phyloP scores from a whole-genome alignment of 2,329 filamentous ascomycete species.

The Camillea tinctor region DNA sequence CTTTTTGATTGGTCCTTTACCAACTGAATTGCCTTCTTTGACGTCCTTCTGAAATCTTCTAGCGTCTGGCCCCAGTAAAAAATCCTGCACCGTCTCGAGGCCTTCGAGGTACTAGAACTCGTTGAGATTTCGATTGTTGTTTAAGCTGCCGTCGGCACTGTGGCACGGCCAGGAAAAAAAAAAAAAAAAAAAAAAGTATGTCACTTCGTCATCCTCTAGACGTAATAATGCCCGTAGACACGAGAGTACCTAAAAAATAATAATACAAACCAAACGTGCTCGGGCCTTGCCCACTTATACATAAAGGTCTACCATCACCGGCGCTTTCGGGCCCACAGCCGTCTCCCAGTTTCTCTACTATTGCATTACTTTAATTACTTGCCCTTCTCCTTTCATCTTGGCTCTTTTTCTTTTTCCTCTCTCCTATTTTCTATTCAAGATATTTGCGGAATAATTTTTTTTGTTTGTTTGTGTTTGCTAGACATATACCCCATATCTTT shows the following conservation, averaged over 20 bases:
- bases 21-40: constrained; percentile 24
- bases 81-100: constrained; percentile 15
- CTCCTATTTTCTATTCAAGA: constrained; percentile 2
- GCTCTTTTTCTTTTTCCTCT: constrained; percentile 1
- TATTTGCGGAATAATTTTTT: constrained; percentile 5
- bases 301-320: constrained; percentile 21
- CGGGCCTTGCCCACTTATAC: constrained; percentile 21
- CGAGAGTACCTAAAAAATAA: neutral
- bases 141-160: constrained; percentile 18
- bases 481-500: constrained; percentile 1
- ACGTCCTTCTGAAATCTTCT: constrained; percentile 22
- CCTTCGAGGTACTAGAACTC: constrained; percentile 15
- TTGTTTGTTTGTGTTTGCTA: constrained; percentile 1
- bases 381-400: constrained; percentile 17
- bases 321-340: constrained; percentile 16
- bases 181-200: neutral
- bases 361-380: constrained; percentile 21
- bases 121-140: constrained; percentile 14
- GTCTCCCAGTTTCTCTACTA: constrained; percentile 19
- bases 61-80: constrained; percentile 19
- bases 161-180: constrained; percentile 14
- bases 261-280: constrained; percentile 3
- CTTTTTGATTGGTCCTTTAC: constrained; percentile 15
- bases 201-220: constrained; percentile 20
- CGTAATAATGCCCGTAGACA: constrained; percentile 2